Evolutionary conservation across 148 eudicot species (phyloP), one percentile per base, ranked within the genome.

Genomic region (Oxyria digyna): DNA sequence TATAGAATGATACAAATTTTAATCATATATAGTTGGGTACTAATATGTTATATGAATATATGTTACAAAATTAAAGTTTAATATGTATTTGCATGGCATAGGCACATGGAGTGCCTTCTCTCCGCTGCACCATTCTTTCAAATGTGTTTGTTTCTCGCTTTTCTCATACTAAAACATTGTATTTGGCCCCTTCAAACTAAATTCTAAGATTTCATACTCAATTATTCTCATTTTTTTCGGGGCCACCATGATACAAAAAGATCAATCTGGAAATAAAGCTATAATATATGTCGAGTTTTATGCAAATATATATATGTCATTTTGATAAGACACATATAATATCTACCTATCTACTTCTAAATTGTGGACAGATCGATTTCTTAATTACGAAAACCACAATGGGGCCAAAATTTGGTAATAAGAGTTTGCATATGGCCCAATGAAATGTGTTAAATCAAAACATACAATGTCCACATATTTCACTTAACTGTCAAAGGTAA

Each of bases 41-140:
- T 46, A 17, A 46, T 46, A n/a, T 7, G 52, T 46, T 46, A 46
- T 46, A 17, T 46, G 23, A 46, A 26, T 24, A 54, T 23, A 54
- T 23, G 20, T 5, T 4, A 45, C 50, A 45, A 45, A 45, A 45
- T n/a, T n/a, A n/a, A n/a, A n/a, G 6, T 14, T 46, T 46, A n/a
- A n/a, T n/a, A 38, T 54, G 31, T 10, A 24, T 54, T 54, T 54
- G 62, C 62, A 54, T 54, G 62, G 62, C 31, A 54, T 54, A 54
- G 1, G 62, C 62, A 54, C 62, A 54, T 54, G 62, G 62, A 54
- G 14, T 54, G 62, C 62, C 62, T 52, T 54, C 29, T 3, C 24
- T 17, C 0, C 18, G 8, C 43, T 65, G 68, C 68, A 8, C 41
- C 68, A 65, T 37, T 41, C 26, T 20, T 24, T 7, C 13, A 37